These are phyloP conservation scores for Gelatoporia subvermispora DNA, from an alignment of 768 basidiomycete species.

Conservation along the genomic window DNA sequence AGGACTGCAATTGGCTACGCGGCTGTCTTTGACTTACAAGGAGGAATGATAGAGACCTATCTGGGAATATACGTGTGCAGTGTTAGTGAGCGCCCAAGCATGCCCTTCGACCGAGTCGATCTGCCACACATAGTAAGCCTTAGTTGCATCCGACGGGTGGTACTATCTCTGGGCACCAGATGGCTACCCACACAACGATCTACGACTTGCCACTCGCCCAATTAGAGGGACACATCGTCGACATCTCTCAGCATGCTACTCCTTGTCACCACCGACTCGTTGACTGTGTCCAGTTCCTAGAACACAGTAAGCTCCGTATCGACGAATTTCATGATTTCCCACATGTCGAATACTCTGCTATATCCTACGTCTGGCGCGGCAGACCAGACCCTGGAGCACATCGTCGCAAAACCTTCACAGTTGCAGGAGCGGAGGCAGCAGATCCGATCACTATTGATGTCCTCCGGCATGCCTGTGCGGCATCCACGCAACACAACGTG, in stretches of 20 bases:
- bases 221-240: not conserved
- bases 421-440: constrained; percentile 2
- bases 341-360: constrained; percentile 4
- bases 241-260: constrained; percentile 1
- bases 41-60: too few relatives aligned
- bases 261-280: constrained; percentile 6
- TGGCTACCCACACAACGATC: too few relatives aligned
- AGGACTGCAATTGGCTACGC: too few relatives aligned
- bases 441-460: constrained; percentile 8
- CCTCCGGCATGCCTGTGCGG: constrained; percentile 4
- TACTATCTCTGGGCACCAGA: too few relatives aligned
- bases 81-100: too few relatives aligned
- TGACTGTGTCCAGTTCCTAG: constrained; percentile 4
- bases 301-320: constrained; percentile 1
- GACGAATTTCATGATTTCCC: constrained; percentile 8
- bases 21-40: too few relatives aligned
- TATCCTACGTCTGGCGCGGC: constrained; percentile 12
- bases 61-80: too few relatives aligned
- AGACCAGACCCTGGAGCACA: not conserved
- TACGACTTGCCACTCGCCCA: too few relatives aligned
- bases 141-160: too few relatives aligned
- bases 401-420: constrained; percentile 1
- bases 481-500: not conserved
- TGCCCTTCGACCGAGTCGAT: too few relatives aligned
- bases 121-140: too few relatives aligned